Percentiles rank a stretch among this genome's conserved stretches.
Conservation (phyloP, 2,329 filamentous ascomycete genomes). For the Cryphonectria japonica region DNA sequence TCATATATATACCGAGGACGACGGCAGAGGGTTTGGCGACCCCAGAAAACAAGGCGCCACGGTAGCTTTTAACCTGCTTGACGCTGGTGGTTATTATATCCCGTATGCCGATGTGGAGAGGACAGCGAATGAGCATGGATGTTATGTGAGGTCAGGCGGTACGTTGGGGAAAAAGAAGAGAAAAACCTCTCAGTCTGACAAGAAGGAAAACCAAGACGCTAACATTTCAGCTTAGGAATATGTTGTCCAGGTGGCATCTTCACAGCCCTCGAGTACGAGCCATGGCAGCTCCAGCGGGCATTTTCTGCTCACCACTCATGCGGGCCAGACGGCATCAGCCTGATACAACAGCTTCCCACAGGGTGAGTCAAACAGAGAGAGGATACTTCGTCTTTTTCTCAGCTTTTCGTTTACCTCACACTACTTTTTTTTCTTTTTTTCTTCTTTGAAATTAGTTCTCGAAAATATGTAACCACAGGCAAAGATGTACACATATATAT, state of each 20-base stretch:
- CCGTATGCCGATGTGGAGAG: slow-evolving; percentile 63
- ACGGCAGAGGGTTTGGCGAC: slow-evolving; percentile 51
- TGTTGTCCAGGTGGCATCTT: slow-evolving; percentile 53
- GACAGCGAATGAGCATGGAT: slow-evolving; percentile 55
- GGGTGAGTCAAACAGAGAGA: slow-evolving; percentile 44
- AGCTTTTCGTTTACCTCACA: too few species aligned
- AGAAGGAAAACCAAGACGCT: neutral
- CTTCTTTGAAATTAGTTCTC: neutral
- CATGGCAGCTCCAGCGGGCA: slow-evolving; percentile 57
- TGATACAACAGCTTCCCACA: slow-evolving; percentile 58
- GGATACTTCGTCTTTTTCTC: neutral
- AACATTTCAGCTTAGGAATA: slow-evolving; percentile 41
- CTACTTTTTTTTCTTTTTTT: too few species aligned
- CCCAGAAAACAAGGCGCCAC: slow-evolving; percentile 61
- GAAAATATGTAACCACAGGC: too few species aligned
- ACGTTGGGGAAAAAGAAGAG: slow-evolving; percentile 21
- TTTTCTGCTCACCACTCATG: slow-evolving; percentile 63
- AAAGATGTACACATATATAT: too few species aligned
- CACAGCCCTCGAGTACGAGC: slow-evolving; percentile 53
- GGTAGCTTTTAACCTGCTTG: slow-evolving; percentile 65
- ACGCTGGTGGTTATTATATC: slow-evolving; percentile 55
- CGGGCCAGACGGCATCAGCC: slow-evolving; percentile 54
- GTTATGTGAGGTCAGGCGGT: slow-evolving; percentile 65
- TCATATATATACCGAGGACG: slow-evolving; percentile 58
- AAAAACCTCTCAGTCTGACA: neutral